A percentile compares a stretch with the other conserved stretches of the same genome.
These are phyloP conservation scores for Leptographium flavum DNA, from an alignment of 2,329 filamentous ascomycete species.

Conservation along the genomic window DNA sequence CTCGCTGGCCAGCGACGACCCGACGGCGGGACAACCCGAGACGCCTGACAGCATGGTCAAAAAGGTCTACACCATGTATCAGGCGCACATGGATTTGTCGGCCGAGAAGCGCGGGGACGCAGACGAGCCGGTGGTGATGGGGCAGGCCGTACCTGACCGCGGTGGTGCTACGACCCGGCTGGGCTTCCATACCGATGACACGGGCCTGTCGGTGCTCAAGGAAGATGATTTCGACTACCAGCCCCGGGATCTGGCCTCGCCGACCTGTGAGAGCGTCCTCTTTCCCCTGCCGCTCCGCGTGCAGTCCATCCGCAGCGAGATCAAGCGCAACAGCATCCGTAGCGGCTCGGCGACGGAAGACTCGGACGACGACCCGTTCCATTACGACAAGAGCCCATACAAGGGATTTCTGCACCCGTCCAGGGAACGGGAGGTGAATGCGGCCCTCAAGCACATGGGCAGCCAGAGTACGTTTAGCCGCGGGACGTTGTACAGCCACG, in stretches of 20 bases:
- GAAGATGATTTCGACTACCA: not conserved
- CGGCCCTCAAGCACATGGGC: conserved; percentile 20
- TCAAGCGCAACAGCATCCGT: conserved; percentile 7
- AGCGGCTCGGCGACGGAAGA: conserved; percentile 16
- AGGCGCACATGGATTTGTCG: conserved; percentile 8
- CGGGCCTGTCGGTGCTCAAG: not conserved
- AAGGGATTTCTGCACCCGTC: conserved; percentile 22
- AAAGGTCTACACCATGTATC: conserved; percentile 19
- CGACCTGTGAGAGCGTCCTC: not conserved
- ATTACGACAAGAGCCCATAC: conserved; percentile 27
- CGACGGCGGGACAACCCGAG: conserved; percentile 3
- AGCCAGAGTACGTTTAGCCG: conserved; percentile 13
- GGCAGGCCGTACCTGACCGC: not conserved
- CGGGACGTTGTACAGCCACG: conserved; percentile 13
- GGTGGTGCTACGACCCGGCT: conserved; percentile 3
- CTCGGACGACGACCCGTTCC: conserved; percentile 29
- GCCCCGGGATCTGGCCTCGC: not conserved
- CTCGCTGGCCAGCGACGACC: not conserved
- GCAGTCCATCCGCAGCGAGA: conserved; percentile 6
- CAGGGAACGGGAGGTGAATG: conserved; percentile 29
- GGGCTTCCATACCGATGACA: not conserved
- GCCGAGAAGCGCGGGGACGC: not conserved
- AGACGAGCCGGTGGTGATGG: not conserved
- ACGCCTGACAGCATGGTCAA: conserved; percentile 18
- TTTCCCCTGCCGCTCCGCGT: conserved; percentile 11